Base-by-base conservation (phyloP, 176 grass and related monocot species). In the Rhynchospora pubera region DNA sequence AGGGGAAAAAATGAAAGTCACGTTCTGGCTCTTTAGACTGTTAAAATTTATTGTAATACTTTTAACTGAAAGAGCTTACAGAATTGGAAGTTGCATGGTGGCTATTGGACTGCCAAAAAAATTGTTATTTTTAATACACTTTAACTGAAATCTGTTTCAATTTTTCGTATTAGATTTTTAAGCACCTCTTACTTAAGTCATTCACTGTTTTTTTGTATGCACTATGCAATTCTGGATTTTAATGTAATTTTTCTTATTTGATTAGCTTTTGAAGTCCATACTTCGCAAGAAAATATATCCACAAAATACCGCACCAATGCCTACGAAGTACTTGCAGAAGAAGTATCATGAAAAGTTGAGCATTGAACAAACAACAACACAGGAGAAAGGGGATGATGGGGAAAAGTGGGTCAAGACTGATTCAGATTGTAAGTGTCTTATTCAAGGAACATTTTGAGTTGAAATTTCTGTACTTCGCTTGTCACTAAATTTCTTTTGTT, bases 391-490 rank as follows among this genome's bases (percentile, higher is more conserved):
- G 2, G 85, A 88, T 1, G 90, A 89, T 60, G 88, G 90, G 0
- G 88, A 82, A 65, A 94, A 92, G 79, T 97, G 92, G 94, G 88
- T 85, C 80, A 97, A 90, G 90, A 94, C 94, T 34, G 94, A 97
- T 88, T 97, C 91, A 78, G 91, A 97, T 43, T 97, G 91, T 97
- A 91, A 97, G 90, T 85, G 77, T 10, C 51, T 65, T 48, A 62
- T 10, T 71, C 51, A 50, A 3, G 5, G 62, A 12, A 75, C 10
- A 5, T n/a, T 2, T 12, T 7, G 11, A 62, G 24, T 72, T 34
- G 42, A 58, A 76, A 8, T 21, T 85, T 14, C 53, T 0, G 23
- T 68, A n/a, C 32, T 64, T 82, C 11, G 5, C 23, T 80, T 26
- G 4, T n/a, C 43, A 87, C 81, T 42, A 28, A 30, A 46, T 39